Conservation (phyloP, 495 filamentous ascomycete species). For the Chaetomium cochliodes region DNA sequence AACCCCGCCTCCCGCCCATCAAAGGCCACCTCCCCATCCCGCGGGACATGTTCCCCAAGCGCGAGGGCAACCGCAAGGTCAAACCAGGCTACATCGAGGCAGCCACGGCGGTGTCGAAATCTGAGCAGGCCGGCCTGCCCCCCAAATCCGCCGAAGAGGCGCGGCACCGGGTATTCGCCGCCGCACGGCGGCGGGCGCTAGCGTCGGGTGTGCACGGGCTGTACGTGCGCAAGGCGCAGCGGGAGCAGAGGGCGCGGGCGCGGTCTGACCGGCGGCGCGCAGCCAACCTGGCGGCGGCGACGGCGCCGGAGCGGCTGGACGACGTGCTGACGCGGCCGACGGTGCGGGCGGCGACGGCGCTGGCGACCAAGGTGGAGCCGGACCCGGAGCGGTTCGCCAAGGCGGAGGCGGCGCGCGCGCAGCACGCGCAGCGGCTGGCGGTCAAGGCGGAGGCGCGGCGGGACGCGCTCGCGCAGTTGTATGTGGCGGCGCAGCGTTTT, state of each 20-base stretch:
- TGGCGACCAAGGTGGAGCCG: slow-evolving; percentile 29
- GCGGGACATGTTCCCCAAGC: slow-evolving; percentile 43
- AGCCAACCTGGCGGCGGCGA: slow-evolving; percentile 33
- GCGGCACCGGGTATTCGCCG: slow-evolving; percentile 40
- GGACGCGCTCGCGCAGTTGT: slow-evolving; percentile 49
- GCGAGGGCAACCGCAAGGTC: slow-evolving; percentile 38
- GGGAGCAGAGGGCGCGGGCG: slow-evolving; percentile 20
- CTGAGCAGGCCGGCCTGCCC: slow-evolving; percentile 25
- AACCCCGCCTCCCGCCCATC: slow-evolving; percentile 36
- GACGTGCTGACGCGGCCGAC: slow-evolving; percentile 46
- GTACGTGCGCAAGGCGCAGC: slow-evolving; percentile 38
- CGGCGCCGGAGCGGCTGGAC: slow-evolving; percentile 43
- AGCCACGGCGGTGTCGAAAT: slow-evolving; percentile 32
- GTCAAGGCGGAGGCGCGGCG: slow-evolving; percentile 41
- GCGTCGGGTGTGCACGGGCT: slow-evolving; percentile 40
- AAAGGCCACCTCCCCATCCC: slow-evolving; percentile 48
- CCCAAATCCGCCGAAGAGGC: slow-evolving; percentile 36
- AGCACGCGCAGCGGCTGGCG: slow-evolving; percentile 24
- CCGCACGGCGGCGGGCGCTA: slow-evolving; percentile 39
- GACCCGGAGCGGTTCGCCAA: slow-evolving; percentile 41
- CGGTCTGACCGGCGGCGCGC: slow-evolving; percentile 19
- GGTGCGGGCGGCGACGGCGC: slow-evolving; percentile 34
- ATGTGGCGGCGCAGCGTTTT: slow-evolving; percentile 47
- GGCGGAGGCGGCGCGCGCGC: slow-evolving; percentile 29
- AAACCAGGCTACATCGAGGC: slow-evolving; percentile 31